phyloP scores from a whole-genome alignment of 305 asterid species.

The Fraxinus albicans region DNA sequence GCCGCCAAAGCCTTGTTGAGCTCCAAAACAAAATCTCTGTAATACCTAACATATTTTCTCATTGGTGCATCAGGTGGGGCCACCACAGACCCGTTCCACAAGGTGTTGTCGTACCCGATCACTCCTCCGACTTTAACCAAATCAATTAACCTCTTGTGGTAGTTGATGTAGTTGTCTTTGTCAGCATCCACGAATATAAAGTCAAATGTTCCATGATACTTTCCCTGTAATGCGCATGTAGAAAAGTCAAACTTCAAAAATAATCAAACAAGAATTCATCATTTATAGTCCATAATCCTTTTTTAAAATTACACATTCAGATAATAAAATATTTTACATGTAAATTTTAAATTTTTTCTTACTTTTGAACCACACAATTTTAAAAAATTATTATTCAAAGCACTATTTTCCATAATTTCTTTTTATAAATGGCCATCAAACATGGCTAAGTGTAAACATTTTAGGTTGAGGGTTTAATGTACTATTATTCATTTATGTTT shows the following conservation, averaged over 20 bases:
- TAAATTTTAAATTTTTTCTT: too few relatives aligned
- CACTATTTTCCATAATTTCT: too few relatives aligned
- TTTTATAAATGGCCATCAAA: too few relatives aligned
- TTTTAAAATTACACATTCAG: too few relatives aligned
- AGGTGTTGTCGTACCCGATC: constrained; percentile 83
- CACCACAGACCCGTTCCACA: constrained; percentile 81
- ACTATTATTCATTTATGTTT: background rate
- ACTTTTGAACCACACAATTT: too few relatives aligned
- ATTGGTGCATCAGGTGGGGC: constrained; percentile 79
- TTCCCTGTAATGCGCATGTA: constrained; percentile 31
- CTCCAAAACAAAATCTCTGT: constrained; percentile 67
- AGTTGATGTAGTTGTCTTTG: constrained; percentile 72
- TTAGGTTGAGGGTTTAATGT: too few relatives aligned
- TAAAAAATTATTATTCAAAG: too few relatives aligned
- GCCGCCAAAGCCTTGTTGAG: constrained; percentile 80
- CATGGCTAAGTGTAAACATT: too few relatives aligned
- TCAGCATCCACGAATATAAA: constrained; percentile 87
- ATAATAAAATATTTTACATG: too few relatives aligned
- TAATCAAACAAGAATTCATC: background rate
- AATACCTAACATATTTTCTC: constrained; percentile 63
- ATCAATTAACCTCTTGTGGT: constrained; percentile 67
- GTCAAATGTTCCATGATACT: constrained; percentile 55
- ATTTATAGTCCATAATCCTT: background rate
- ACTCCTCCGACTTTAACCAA: constrained; percentile 73
- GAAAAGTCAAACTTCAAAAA: background rate